Conservation (phyloP, 768 basidiomycete genomes). For the Inosperma sp. region DNA sequence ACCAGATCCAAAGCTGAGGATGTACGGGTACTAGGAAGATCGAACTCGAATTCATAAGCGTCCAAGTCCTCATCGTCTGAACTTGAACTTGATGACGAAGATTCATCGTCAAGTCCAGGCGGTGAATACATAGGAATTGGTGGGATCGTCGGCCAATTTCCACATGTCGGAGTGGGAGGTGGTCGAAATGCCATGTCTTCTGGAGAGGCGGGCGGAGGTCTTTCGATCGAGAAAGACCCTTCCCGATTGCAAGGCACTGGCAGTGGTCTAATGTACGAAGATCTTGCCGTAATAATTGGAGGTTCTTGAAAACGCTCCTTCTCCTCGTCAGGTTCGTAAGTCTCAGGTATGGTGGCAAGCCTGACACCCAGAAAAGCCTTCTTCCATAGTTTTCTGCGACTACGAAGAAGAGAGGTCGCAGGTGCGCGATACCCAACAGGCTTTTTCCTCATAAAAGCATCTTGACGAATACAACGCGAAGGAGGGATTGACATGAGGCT, state of each 20-base stretch:
- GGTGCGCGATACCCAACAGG: too few relatives aligned
- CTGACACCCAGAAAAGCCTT: neutral
- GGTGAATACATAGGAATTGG: too few relatives aligned
- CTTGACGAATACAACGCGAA: too few relatives aligned
- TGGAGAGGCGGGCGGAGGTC: neutral
- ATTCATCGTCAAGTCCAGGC: conserved; percentile 5
- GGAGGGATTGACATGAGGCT: too few relatives aligned
- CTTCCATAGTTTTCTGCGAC: conserved; percentile 7
- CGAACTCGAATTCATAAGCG: conserved; percentile 6
- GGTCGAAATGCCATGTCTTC: too few relatives aligned
- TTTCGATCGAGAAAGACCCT: neutral
- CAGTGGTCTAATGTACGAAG: too few relatives aligned
- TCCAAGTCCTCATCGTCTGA: conserved; percentile 5
- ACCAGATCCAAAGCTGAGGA: neutral
- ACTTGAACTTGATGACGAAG: neutral
- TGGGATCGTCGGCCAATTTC: neutral
- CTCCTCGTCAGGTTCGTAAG: neutral
- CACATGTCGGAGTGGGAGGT: neutral
- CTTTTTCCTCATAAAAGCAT: too few relatives aligned
- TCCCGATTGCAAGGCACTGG: too few relatives aligned
- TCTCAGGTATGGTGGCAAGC: conserved; percentile 1
- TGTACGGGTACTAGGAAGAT: neutral
- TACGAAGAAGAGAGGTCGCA: conserved; percentile 4
- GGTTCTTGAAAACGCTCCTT: neutral
- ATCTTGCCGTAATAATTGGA: too few relatives aligned